Conservation (phyloP, 257 asterid species). For the Euphrasia confusa region DNA sequence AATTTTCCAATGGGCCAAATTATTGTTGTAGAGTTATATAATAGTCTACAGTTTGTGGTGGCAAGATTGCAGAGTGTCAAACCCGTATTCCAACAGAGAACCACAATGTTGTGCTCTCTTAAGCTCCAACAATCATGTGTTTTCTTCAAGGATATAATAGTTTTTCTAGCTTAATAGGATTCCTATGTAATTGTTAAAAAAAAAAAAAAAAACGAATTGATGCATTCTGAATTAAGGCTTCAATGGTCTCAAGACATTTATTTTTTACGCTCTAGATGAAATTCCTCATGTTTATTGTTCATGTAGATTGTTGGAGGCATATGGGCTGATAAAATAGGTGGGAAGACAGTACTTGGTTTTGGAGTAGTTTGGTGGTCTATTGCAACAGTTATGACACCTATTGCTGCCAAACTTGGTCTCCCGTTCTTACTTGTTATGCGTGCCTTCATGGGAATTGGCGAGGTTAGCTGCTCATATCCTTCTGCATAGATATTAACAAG, state of each 20-base stretch:
- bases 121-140: not conserved
- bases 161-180: not conserved
- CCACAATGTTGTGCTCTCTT: not conserved
- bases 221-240: slow-evolving; percentile 17
- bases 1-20: slow-evolving; percentile 12
- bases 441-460: slow-evolving; percentile 99
- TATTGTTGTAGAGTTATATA: slow-evolving; percentile 11
- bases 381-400: slow-evolving; percentile 94
- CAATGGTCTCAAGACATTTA: slow-evolving; percentile 8
- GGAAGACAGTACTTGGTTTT: slow-evolving; percentile 86
- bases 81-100: slow-evolving; percentile 2
- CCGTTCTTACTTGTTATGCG: slow-evolving; percentile 83
- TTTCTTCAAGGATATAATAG: not conserved
- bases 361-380: slow-evolving; percentile 99
- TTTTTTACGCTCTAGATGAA: slow-evolving; percentile 16
- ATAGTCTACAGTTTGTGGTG: slow-evolving; percentile 12
- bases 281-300: slow-evolving; percentile 17
- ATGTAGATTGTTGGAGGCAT: slow-evolving; percentile 91
- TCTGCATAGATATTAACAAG: slow-evolving; percentile 7
- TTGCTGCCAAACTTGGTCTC: slow-evolving; percentile 88
- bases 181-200: not conserved
- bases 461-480: slow-evolving; percentile 49
- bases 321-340: slow-evolving; percentile 98
- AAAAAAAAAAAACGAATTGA: not conserved
- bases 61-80: not conserved